Evolutionary conservation across 768 basidiomycete genomes (phyloP), one percentile per base, ranked within the genome.

Genomic region (Amyloporia xantha): DNA sequence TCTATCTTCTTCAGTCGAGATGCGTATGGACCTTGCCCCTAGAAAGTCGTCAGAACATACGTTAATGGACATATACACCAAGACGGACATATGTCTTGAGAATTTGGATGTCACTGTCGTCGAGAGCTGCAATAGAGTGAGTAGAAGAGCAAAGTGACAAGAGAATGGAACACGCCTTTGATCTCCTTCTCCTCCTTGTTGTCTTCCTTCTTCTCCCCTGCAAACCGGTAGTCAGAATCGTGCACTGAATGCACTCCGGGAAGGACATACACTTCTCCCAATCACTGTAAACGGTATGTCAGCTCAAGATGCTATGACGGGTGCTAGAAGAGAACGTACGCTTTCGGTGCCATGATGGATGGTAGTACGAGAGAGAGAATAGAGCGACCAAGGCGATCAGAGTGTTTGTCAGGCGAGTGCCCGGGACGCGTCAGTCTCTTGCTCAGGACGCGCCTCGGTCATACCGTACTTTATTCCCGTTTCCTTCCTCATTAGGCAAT

Each of bases 21-120:
- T 0, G 93, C 93, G 63, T 99, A 99, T 48, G 96, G 94, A 49
- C 96, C 96, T 88, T 97, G 95, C 47, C 96, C 95, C 93, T 98
- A 63, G 20, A 42, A 28, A 49, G 36, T 11, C 11, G 26, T 12
- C 21, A 41, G 44, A 36, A 45, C n/a, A n/a, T n/a, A n/a, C 50
- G 25, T 39, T 37, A 10, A 46, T 13, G 20, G 4, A 13, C 19
- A 15, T 12, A 53, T 47, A 33, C 41, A 42, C 27, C 44, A 17
- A 58, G 30, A 60, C 83, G 51, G 67, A 91, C 95, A 68, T 98
- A 98, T 51, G 95, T 99, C 74, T 97, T 96, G 54, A 99, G 81
- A 57, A 99, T 96, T 66, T 98, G 95, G 44, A 99, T 99, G 65
- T 98, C 96, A 56, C 91, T 92, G 60, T 97, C 95, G 63, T 98